A percentile compares a stretch with the other conserved stretches of the same genome.
These are phyloP conservation scores for Pichia sporocuriosa DNA, from an alignment of 805 yeast genomes.

Conservation along the genomic window DNA sequence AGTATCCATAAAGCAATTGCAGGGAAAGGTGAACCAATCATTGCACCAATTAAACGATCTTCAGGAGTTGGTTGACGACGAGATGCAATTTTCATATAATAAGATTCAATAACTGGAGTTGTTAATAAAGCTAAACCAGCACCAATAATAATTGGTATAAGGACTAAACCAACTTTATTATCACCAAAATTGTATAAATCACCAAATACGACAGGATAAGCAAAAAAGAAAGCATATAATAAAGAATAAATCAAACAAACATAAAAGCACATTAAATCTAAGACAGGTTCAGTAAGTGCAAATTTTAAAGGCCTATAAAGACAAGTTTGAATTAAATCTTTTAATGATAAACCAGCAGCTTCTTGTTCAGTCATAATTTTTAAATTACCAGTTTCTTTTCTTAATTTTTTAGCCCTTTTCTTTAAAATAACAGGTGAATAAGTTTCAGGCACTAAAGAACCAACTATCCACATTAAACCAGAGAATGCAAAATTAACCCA, in stretches of 20 bases:
- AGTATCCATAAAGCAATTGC: conserved; percentile 72
- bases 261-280: conserved; percentile 76
- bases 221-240: conserved; percentile 89
- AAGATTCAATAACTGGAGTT: conserved; percentile 68
- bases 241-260: conserved; percentile 87
- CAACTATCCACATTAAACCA: conserved; percentile 70
- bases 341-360: conserved; percentile 63
- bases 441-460: conserved; percentile 77
- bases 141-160: conserved; percentile 85
- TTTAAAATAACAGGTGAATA: conserved; percentile 77
- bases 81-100: conserved; percentile 46
- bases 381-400: conserved; percentile 75
- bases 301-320: conserved; percentile 75
- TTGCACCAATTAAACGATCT: conserved; percentile 73
- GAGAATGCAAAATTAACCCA: conserved; percentile 95
- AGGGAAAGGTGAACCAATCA: conserved; percentile 79
- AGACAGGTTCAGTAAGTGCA: conserved; percentile 73
- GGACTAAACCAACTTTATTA: conserved; percentile 77
- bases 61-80: conserved; percentile 66
- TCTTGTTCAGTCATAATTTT: conserved; percentile 92
- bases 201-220: conserved; percentile 83
- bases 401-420: conserved; percentile 53
- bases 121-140: conserved; percentile 65
- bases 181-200: conserved; percentile 73
- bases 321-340: conserved; percentile 66